A percentile compares a stretch with the other conserved stretches of the same genome.
phyloP scores from a whole-genome alignment of 441 rosid genomes.

The Gossypium gossypioides region DNA sequence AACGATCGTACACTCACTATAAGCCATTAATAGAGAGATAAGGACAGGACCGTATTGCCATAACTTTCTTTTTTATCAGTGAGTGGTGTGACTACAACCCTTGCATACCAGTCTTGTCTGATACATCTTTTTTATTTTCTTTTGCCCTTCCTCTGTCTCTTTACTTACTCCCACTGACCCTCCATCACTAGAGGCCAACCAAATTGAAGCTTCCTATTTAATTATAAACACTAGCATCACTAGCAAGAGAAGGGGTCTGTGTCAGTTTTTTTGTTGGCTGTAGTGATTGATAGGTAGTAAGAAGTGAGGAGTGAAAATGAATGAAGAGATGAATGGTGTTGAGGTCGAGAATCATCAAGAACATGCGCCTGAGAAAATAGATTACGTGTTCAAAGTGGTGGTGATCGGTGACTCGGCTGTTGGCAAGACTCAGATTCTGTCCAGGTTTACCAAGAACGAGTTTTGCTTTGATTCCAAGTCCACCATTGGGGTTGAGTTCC shows the following conservation, averaged over 20 bases:
- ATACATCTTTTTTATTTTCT: background rate
- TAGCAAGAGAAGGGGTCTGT: background rate
- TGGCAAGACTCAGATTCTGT: constrained; percentile 52
- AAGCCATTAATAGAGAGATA: constrained; percentile 18
- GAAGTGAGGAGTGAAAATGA: constrained; percentile 27
- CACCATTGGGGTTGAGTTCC: constrained; percentile 60
- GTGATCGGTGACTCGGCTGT: constrained; percentile 59
- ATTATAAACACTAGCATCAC: background rate
- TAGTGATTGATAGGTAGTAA: background rate
- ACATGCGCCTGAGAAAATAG: constrained; percentile 41
- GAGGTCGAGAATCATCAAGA: constrained; percentile 22
- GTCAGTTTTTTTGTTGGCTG: background rate
- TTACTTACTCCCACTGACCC: background rate
- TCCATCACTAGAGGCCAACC: constrained; percentile 2
- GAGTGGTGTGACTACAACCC: constrained; percentile 7
- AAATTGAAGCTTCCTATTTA: background rate
- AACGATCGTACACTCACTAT: background rate
- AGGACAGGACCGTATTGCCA: constrained; percentile 18
- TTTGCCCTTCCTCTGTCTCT: background rate
- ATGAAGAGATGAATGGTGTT: constrained; percentile 59
- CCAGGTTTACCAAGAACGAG: constrained; percentile 48
- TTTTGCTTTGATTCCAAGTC: constrained; percentile 49
- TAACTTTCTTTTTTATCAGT: constrained; percentile 2
- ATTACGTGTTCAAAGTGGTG: constrained; percentile 57
- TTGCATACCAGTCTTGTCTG: constrained; percentile 12